Conservation (phyloP, 1,284 basidiomycete species). For the Pisolithus thermaeus region DNA sequence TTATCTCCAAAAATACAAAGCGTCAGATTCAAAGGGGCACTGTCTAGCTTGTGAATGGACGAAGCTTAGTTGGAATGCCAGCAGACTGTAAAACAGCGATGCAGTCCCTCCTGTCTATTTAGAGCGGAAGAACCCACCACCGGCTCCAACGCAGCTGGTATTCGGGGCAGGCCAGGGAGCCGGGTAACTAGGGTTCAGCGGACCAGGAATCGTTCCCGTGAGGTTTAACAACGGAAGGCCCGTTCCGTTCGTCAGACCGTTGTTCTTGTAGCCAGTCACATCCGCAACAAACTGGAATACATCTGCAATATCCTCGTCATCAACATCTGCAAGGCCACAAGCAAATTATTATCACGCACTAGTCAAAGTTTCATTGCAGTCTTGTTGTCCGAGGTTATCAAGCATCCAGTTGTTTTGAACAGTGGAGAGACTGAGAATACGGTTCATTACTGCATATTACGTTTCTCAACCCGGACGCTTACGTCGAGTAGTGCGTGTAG, state of each 20-base stretch:
- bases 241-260: constrained; percentile 19
- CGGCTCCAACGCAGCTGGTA: constrained; percentile 31
- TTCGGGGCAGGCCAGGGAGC: constrained; percentile 41
- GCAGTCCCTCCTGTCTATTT: too few relatives aligned
- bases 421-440: constrained; percentile 39
- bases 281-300: constrained; percentile 44
- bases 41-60: too few relatives aligned
- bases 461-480: constrained; percentile 3
- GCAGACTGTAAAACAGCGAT: too few relatives aligned
- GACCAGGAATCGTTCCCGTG: constrained; percentile 21
- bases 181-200: constrained; percentile 32
- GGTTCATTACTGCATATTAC: background rate
- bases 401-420: constrained; percentile 64
- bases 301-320: constrained; percentile 28
- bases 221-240: constrained; percentile 30
- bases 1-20: too few relatives aligned
- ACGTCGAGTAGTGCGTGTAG: constrained; percentile 63
- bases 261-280: constrained; percentile 30
- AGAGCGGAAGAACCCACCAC: constrained; percentile 24
- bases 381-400: constrained; percentile 51
- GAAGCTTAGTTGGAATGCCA: too few relatives aligned
- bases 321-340: background rate
- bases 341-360: constrained; percentile 12
- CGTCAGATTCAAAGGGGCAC: too few relatives aligned
- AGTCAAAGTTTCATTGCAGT: constrained; percentile 38